Percentiles rank a stretch among this genome's conserved stretches.
Evolutionary conservation across 2,329 filamentous ascomycete genomes (phyloP).

Genomic region (Lecanoromycetidae sp.): DNA sequence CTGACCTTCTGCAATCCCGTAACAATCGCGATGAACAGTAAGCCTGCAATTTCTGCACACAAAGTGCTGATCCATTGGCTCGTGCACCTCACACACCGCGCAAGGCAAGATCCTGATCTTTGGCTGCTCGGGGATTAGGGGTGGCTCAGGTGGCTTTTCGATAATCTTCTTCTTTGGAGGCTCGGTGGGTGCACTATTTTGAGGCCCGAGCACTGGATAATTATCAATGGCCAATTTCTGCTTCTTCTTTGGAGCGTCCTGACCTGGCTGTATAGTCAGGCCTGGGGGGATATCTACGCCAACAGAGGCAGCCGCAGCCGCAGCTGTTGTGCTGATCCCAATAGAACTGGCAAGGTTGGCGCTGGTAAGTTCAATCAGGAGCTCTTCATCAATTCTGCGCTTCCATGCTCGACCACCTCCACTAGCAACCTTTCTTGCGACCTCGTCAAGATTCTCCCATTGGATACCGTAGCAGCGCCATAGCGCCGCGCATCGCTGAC

Average conservation of each 20-base stretch:
- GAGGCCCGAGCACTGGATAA: constrained; percentile 25
- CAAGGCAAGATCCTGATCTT: constrained; percentile 71
- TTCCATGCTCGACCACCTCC: constrained; percentile 74
- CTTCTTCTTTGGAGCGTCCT: constrained; percentile 51
- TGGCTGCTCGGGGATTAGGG: constrained; percentile 63
- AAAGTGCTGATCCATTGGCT: constrained; percentile 59
- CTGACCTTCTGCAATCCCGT: constrained; percentile 65
- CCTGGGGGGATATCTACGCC: constrained; percentile 30
- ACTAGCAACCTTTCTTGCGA: constrained; percentile 73
- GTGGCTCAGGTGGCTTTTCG: constrained; percentile 45
- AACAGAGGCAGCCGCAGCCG: constrained; percentile 33
- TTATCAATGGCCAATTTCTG: constrained; percentile 33
- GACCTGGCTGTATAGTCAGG: constrained; percentile 22
- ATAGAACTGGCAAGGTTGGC: constrained; percentile 34
- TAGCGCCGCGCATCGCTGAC: constrained; percentile 76
- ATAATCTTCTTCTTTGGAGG: constrained; percentile 42
- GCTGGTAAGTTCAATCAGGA: constrained; percentile 39
- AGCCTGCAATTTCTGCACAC: constrained; percentile 80
- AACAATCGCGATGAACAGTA: constrained; percentile 84
- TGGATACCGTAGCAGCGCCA: constrained; percentile 95
- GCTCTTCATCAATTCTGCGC: constrained; percentile 80
- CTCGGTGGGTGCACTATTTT: constrained; percentile 34
- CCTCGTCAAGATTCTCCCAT: constrained; percentile 87
- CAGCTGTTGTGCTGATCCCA: constrained; percentile 31
- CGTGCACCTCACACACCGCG: constrained; percentile 62